Evolutionary conservation across 1,284 basidiomycete genomes (phyloP), one percentile per base, ranked within the genome.

Genomic region (Veloporphyrellus conicus): DNA sequence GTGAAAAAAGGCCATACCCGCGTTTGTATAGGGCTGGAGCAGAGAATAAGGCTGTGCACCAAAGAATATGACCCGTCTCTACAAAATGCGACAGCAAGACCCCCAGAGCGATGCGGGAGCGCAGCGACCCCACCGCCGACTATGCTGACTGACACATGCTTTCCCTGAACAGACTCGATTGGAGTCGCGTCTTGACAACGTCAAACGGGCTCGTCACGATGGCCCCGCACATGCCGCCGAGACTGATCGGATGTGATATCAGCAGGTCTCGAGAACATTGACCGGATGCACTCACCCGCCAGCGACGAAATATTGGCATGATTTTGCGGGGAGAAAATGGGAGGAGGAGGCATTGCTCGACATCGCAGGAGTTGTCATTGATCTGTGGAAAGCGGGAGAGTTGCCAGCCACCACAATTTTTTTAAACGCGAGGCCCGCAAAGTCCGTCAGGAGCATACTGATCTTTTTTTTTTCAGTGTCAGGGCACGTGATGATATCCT

Each of bases 161-260:
- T 58, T 83, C 77, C 40, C 76, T 75, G 67, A 94, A 97, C 33
- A 97, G 71, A 68, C 87, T 87, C 0, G 93, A 96, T 70, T 99
- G 95, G 10, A 99, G 74, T 4, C 95, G 84, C 25, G 95, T 99
- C 71, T 99, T 99, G 57, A 99, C 94, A 23, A 99, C 92, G 68
- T 99, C 95, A 58, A 99, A 93, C 0, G 95, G 95, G 31, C 92
- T 93, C 0, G 95, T 99, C 8, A 98, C 87, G 55, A 96, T 90
- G 10, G 93, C 93, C 37, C 95, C 96, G 62, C 92, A 92, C 94
- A 99, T 97, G 22, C 95, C 95, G 16, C 95, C 96, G 10, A 95
- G 73, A 25, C 94, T 95, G 56, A 8, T 25, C 23, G 8, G 23
- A 25, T 25, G 31, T 7, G 23, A 25, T 25, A 25, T 25, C 23